A percentile compares a stretch with the other conserved stretches of the same genome.
Conservation (phyloP, 805 yeast genomes). For the Henningerozyma blattae region DNA sequence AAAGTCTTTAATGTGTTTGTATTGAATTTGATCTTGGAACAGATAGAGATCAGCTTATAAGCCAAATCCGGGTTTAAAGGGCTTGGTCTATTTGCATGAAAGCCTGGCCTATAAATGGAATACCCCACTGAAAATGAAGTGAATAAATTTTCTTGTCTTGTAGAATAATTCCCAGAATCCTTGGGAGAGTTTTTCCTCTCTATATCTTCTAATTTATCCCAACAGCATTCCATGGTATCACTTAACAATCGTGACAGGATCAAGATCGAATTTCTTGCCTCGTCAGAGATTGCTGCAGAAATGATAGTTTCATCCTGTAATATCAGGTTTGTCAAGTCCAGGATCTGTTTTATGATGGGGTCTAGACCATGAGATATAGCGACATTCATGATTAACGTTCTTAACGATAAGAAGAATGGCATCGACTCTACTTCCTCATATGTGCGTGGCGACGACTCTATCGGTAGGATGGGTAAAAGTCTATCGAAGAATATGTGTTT, state of each 20-base stretch:
- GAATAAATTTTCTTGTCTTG: slow-evolving; percentile 9
- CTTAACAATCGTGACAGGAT: slow-evolving; percentile 29
- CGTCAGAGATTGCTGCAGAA: slow-evolving; percentile 5
- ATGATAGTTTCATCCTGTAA: slow-evolving; percentile 8
- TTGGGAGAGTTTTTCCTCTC: background rate
- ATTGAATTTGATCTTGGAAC: slow-evolving; percentile 25
- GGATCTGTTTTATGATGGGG: slow-evolving; percentile 7
- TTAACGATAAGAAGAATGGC: slow-evolving; percentile 12
- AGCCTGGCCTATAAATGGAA: slow-evolving; percentile 21
- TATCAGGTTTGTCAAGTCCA: slow-evolving; percentile 12
- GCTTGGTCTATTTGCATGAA: slow-evolving; percentile 26
- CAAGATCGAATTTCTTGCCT: slow-evolving; percentile 16
- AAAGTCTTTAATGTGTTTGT: slow-evolving; percentile 21
- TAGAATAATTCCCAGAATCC: slow-evolving; percentile 1
- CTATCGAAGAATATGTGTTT: slow-evolving; percentile 15
- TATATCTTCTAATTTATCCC: slow-evolving; percentile 21
- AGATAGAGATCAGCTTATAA: slow-evolving; percentile 16
- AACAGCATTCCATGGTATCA: slow-evolving; percentile 28
- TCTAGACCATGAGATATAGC: slow-evolving; percentile 13
- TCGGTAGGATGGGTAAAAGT: slow-evolving; percentile 15
- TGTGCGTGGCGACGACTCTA: slow-evolving; percentile 10
- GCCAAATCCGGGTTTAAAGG: slow-evolving; percentile 19
- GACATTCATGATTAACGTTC: slow-evolving; percentile 15
- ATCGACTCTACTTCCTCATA: slow-evolving; percentile 16
- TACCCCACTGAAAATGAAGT: slow-evolving; percentile 20